phyloP scores from a whole-genome alignment of 257 asterid species.

The Salvia rosmarinus region DNA sequence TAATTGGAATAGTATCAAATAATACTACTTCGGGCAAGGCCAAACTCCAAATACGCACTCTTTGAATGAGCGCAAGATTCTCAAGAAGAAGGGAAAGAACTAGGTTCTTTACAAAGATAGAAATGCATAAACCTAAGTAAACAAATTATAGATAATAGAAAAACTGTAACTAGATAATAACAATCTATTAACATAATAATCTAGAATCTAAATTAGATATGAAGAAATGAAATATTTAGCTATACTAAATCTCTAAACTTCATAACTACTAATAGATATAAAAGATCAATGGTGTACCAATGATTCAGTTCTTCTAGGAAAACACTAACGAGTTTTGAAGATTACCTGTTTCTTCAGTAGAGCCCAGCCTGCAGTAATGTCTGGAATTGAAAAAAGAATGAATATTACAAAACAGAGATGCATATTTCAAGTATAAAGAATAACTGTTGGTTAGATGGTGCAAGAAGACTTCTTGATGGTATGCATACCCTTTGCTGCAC shows the following conservation, averaged over 20 bases:
- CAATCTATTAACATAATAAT: neutral
- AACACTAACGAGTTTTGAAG: neutral
- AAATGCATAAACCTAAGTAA: neutral
- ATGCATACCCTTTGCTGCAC: slow-evolving; percentile 70
- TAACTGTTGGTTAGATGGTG: slow-evolving; percentile 22
- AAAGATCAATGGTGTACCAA: neutral
- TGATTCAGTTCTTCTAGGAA: slow-evolving; percentile 16
- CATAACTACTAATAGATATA: neutral
- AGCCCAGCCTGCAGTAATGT: slow-evolving; percentile 91
- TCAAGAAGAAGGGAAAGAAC: neutral
- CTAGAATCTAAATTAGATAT: neutral
- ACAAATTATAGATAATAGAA: neutral
- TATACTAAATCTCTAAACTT: neutral
- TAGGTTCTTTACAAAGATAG: neutral
- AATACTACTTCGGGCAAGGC: too few species aligned
- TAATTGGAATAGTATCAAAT: neutral
- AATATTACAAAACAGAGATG: slow-evolving; percentile 33
- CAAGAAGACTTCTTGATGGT: slow-evolving; percentile 29
- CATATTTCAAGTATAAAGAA: slow-evolving; percentile 30
- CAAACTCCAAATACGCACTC: neutral
- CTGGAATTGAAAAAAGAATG: slow-evolving; percentile 53
- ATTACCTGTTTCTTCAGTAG: slow-evolving; percentile 68
- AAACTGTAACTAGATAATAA: neutral
- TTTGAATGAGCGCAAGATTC: neutral
- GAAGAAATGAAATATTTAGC: neutral